Evolutionary conservation across 192 early-diverging fungal genomes (phyloP).

Genomic region (Gigaspora rosea): DNA sequence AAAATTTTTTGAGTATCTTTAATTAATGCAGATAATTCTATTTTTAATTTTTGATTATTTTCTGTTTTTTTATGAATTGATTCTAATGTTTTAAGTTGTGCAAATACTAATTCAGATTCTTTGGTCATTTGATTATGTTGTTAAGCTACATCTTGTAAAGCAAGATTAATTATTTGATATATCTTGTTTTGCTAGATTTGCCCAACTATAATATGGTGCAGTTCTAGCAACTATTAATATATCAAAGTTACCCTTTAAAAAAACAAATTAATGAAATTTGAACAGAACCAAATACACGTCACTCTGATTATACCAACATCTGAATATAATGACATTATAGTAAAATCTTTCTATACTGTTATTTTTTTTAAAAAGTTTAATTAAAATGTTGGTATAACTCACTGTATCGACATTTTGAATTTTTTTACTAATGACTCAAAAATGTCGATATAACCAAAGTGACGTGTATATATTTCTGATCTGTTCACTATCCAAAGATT

Average conservation of each 20-base stretch:
- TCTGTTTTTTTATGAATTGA: background rate
- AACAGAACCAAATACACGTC: background rate
- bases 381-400: too few relatives aligned
- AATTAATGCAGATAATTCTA: background rate
- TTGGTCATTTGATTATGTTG: background rate
- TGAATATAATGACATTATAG: too few relatives aligned
- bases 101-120: background rate
- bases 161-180: background rate
- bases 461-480: too few relatives aligned
- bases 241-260: background rate
- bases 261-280: background rate
- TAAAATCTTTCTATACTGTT: too few relatives aligned
- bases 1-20: background rate
- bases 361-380: too few relatives aligned
- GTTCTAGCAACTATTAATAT: background rate
- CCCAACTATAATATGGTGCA: background rate
- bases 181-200: background rate
- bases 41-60: background rate
- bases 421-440: too few relatives aligned
- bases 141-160: background rate
- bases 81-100: background rate
- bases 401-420: too few relatives aligned
- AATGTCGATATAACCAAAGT: too few relatives aligned
- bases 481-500: too few relatives aligned
- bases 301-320: too few relatives aligned